Evolutionary conservation across 2,329 filamentous ascomycete genomes (phyloP).

Genomic region (Phoma sp.): DNA sequence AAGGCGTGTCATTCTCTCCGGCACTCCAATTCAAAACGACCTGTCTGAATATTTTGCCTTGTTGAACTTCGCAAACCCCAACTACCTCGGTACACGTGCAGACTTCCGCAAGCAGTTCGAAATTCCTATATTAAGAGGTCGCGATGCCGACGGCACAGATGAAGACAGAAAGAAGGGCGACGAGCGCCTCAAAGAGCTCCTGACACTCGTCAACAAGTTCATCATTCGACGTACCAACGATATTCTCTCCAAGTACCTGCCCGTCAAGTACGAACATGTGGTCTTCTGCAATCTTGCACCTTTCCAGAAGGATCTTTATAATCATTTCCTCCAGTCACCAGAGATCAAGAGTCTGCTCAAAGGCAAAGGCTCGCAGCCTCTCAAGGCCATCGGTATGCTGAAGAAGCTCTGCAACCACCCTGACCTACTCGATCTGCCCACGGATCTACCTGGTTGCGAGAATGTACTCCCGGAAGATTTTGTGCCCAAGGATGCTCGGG

Average conservation of each 20-base stretch:
- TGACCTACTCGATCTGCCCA: conserved; percentile 81
- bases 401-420: conserved; percentile 99
- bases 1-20: conserved; percentile 90
- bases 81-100: conserved; percentile 82
- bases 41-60: conserved; percentile 97
- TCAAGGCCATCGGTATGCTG: conserved; percentile 94
- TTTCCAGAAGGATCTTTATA: conserved; percentile 93
- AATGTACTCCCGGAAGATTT: conserved; percentile 83
- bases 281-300: conserved; percentile 95
- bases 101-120: conserved; percentile 97
- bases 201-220: conserved; percentile 92
- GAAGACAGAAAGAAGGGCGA: conserved; percentile 82
- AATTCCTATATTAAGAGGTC: conserved; percentile 86
- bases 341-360: conserved; percentile 90
- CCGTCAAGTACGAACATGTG: conserved; percentile 98
- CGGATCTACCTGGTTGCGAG: conserved; percentile 88
- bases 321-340: conserved; percentile 94
- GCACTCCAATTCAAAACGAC: conserved; percentile 97
- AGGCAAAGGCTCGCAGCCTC: conserved; percentile 92
- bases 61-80: conserved; percentile 95
- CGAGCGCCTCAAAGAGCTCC: conserved; percentile 79
- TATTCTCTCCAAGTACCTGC: conserved; percentile 95
- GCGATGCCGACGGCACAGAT: conserved; percentile 88
- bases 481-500: conserved; percentile 83
- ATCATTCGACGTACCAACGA: conserved; percentile 98